A percentile compares a stretch with the other conserved stretches of the same genome.
phyloP scores from a whole-genome alignment of 2,329 filamentous ascomycete genomes.

The Talaromyces amestolkiae region DNA sequence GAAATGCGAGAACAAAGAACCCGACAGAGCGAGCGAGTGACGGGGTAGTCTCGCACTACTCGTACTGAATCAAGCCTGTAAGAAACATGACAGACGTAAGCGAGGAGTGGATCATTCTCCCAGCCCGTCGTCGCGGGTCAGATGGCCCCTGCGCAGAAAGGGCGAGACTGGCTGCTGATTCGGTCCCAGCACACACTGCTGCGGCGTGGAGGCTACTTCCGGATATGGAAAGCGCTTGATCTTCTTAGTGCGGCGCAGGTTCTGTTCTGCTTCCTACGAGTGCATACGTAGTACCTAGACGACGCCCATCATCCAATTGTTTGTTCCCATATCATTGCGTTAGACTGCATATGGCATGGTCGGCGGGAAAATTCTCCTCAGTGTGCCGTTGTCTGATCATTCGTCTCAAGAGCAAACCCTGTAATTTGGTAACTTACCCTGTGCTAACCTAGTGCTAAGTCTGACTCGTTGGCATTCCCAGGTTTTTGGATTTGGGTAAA shows the following conservation, averaged over 20 bases:
- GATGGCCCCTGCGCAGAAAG: constrained; percentile 3
- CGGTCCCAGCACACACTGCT: not conserved
- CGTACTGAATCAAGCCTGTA: not conserved
- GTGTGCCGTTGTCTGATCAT: not conserved
- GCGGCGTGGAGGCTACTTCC: not conserved
- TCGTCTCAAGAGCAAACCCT: not conserved
- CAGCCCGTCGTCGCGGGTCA: constrained; percentile 17
- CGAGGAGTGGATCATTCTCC: constrained; percentile 1
- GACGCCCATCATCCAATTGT: too few relatives aligned
- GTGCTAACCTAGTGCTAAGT: not conserved
- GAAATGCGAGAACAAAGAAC: not conserved
- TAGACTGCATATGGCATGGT: not conserved
- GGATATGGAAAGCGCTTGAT: constrained; percentile 1
- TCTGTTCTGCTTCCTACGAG: too few relatives aligned
- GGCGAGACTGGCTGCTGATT: not conserved
- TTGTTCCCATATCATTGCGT: too few relatives aligned
- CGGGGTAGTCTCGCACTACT: not conserved
- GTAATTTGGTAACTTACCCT: not conserved
- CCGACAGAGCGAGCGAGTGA: not conserved
- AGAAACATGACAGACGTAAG: not conserved
- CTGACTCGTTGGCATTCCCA: constrained; percentile 12
- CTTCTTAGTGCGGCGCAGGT: not conserved
- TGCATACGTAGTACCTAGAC: too few relatives aligned
- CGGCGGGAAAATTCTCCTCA: not conserved
- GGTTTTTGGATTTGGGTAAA: not conserved